Conservation (phyloP, 306 rosid species). For the Heteromeles arbutifolia region DNA sequence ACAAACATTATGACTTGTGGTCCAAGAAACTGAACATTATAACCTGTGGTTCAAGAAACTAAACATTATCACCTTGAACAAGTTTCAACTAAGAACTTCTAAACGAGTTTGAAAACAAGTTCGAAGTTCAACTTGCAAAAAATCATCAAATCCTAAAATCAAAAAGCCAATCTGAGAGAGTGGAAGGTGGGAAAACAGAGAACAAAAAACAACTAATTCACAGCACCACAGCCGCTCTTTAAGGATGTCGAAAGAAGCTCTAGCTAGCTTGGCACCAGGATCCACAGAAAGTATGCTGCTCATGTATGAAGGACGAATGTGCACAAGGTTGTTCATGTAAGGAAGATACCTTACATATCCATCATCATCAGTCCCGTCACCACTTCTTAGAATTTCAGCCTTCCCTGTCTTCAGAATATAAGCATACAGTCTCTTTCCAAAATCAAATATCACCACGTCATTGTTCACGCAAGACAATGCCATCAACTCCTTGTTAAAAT, state of each 20-base stretch:
- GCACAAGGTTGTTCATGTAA: constrained; percentile 34
- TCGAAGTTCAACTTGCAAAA: neutral
- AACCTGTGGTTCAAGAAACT: neutral
- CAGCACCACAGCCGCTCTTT: neutral
- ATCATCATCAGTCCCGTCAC: neutral
- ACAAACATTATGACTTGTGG: neutral
- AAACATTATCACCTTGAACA: neutral
- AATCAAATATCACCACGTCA: constrained; percentile 15
- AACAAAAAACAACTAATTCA: no score
- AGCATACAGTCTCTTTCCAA: neutral
- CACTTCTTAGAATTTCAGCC: neutral
- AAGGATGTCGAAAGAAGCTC: neutral
- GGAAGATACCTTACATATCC: constrained; percentile 16
- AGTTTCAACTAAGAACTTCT: constrained; percentile 5
- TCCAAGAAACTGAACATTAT: neutral
- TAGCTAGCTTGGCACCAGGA: neutral
- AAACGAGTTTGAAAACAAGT: neutral
- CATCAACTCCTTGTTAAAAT: neutral
- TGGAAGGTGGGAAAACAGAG: neutral
- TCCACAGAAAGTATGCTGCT: neutral
- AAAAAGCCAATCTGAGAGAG: neutral
- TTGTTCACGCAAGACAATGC: constrained; percentile 24
- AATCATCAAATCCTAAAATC: neutral
- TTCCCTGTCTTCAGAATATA: constrained; percentile 15
- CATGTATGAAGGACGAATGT: neutral